These are phyloP conservation scores for Melampsora larici-populina DNA, from an alignment of 1,284 basidiomycete species.

Conservation along the genomic window DNA sequence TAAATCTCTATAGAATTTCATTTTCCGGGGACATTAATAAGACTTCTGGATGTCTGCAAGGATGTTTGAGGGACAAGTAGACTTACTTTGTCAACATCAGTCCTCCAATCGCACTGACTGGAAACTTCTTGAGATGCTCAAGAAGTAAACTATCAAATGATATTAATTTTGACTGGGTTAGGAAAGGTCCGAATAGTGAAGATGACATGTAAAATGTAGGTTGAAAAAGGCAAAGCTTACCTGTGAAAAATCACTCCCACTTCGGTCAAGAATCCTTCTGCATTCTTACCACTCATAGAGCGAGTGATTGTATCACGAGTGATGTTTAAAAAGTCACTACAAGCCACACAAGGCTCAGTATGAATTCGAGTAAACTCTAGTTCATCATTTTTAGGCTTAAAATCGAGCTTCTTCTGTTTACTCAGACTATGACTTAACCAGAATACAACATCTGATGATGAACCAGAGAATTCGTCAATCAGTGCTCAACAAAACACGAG, in stretches of 20 bases:
- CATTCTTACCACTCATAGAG: constrained; percentile 82
- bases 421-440: constrained; percentile 65
- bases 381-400: constrained; percentile 93
- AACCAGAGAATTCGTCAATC: not conserved
- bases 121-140: constrained; percentile 93
- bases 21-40: not conserved
- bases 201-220: not conserved
- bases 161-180: too few relatives aligned
- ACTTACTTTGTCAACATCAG: constrained; percentile 93
- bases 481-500: not conserved
- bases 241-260: constrained; percentile 91
- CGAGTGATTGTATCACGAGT: constrained; percentile 70
- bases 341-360: constrained; percentile 88
- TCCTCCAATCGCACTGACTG: constrained; percentile 91
- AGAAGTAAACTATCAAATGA: constrained; percentile 67
- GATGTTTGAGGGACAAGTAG: constrained; percentile 45
- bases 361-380: constrained; percentile 88
- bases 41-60: not conserved
- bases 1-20: constrained; percentile 66
- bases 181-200: not conserved
- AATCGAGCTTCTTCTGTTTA: constrained; percentile 94
- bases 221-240: constrained; percentile 56
- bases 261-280: constrained; percentile 86
- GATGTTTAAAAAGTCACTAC: constrained; percentile 78
- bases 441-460: constrained; percentile 50